Evolutionary conservation across 148 eudicot genomes (phyloP).

Genomic region (Salicornia ramosissima): DNA sequence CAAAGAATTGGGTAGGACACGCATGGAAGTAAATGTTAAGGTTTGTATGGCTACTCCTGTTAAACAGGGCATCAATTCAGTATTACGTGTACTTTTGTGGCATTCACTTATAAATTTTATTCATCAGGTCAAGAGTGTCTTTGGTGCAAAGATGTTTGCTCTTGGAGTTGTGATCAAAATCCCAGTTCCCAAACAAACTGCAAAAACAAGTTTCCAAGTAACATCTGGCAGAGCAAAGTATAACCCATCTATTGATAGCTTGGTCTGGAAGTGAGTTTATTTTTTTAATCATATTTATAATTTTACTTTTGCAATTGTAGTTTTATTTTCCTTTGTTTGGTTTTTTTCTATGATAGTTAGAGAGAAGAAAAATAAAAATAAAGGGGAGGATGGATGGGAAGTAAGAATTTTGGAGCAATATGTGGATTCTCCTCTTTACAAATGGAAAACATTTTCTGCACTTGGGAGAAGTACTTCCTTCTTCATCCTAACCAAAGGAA

Average conservation of each 20-base stretch:
- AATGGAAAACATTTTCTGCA: too few relatives aligned
- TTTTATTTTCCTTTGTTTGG: too few relatives aligned
- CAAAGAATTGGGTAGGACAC: constrained; percentile 95
- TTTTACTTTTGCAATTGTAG: background rate
- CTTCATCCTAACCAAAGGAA: too few relatives aligned
- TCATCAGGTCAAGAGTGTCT: constrained; percentile 92
- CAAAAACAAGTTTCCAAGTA: constrained; percentile 97
- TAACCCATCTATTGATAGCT: constrained; percentile 87
- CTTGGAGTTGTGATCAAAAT: constrained; percentile 95
- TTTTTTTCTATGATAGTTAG: too few relatives aligned
- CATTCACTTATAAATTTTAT: constrained; percentile 10
- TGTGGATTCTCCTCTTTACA: too few relatives aligned
- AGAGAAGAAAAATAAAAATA: too few relatives aligned
- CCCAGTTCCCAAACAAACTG: constrained; percentile 99
- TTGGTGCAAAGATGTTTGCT: constrained; percentile 98
- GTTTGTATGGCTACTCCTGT: constrained; percentile 37
- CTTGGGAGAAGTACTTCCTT: too few relatives aligned
- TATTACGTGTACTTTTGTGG: background rate
- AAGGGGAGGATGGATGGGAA: too few relatives aligned
- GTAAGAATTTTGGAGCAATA: too few relatives aligned
- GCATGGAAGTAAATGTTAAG: constrained; percentile 99
- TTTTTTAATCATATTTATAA: background rate
- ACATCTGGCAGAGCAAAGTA: constrained; percentile 96
- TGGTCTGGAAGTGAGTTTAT: constrained; percentile 97
- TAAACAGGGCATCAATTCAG: background rate